Conservation (phyloP, 2,329 filamentous ascomycete genomes). For the Diaporthe australafricana region DNA sequence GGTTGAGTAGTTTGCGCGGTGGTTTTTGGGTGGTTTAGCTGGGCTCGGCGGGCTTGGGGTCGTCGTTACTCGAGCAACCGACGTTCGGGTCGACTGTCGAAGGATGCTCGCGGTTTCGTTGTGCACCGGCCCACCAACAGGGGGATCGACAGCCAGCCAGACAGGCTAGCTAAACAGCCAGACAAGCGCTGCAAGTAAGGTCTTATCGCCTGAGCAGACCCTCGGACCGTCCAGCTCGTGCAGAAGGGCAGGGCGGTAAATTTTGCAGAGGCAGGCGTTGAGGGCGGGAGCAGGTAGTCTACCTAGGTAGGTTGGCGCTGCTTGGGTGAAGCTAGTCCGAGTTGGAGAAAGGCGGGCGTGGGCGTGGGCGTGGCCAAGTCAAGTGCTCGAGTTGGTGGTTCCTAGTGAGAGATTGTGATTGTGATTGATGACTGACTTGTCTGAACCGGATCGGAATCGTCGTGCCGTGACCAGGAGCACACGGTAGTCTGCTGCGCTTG, state of each 20-base stretch:
- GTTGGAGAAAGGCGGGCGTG: conserved; percentile 17
- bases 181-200: not conserved
- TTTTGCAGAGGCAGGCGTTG: not conserved
- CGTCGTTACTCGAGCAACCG: conserved; percentile 23
- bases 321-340: conserved; percentile 19
- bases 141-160: not conserved
- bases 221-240: conserved; percentile 11
- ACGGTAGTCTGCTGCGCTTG: not conserved
- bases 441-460: not conserved
- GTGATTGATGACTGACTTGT: not conserved
- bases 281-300: not conserved
- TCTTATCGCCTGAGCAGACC: not conserved
- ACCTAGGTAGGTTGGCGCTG: conserved; percentile 3
- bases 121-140: conserved; percentile 20
- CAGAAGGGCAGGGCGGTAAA: not conserved
- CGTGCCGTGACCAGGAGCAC: not conserved
- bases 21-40: not conserved
- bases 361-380: conserved; percentile 1
- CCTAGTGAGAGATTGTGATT: conserved; percentile 12
- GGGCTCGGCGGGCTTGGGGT: not conserved
- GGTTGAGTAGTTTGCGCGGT: not conserved
- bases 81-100: conserved; percentile 4
- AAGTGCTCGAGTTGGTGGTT: conserved; percentile 5
- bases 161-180: not conserved
- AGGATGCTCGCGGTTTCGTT: conserved; percentile 8